Percentiles rank a stretch among this genome's conserved stretches.
phyloP scores from a whole-genome alignment of 2,329 filamentous ascomycete genomes.

The Aspergillus caelatus region DNA sequence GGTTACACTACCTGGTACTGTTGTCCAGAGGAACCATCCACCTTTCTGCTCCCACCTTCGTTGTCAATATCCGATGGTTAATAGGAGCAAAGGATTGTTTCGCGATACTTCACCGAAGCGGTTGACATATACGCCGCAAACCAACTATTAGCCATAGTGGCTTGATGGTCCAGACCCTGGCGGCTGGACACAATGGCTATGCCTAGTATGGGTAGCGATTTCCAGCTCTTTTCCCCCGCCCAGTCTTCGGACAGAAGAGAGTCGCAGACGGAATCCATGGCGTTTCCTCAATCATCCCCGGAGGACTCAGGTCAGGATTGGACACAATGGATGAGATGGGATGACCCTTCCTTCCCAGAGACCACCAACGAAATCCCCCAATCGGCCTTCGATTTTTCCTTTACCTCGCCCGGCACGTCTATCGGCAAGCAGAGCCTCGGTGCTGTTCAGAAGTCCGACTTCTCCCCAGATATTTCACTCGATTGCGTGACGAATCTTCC shows the following conservation, averaged over 20 bases:
- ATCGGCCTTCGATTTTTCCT: slow-evolving; percentile 26
- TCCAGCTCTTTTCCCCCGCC: slow-evolving; percentile 37
- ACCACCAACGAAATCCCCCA: slow-evolving; percentile 29
- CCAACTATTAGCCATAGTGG: not conserved
- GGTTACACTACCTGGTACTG: slow-evolving; percentile 4
- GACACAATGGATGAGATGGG: slow-evolving; percentile 52
- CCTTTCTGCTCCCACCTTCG: slow-evolving; percentile 3
- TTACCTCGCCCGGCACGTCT: slow-evolving; percentile 30
- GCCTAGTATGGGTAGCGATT: slow-evolving; percentile 34
- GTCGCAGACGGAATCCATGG: slow-evolving; percentile 21
- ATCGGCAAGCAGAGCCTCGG: slow-evolving; percentile 25
- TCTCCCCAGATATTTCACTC: slow-evolving; percentile 36
- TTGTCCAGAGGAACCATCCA: not conserved
- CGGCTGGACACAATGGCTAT: slow-evolving; percentile 25
- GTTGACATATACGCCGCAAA: not conserved
- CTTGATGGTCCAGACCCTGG: slow-evolving; percentile 23
- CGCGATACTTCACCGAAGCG: not conserved
- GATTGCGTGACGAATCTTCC: slow-evolving; percentile 32
- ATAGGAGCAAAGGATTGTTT: slow-evolving; percentile 2
- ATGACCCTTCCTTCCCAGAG: slow-evolving; percentile 39
- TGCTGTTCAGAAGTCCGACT: slow-evolving; percentile 24
- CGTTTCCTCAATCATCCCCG: slow-evolving; percentile 22
- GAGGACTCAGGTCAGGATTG: slow-evolving; percentile 43
- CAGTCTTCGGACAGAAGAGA: slow-evolving; percentile 22
- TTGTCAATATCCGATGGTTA: slow-evolving; percentile 5